A percentile compares a stretch with the other conserved stretches of the same genome.
Evolutionary conservation across 2,329 filamentous ascomycete species (phyloP).

Genomic region (Microdochium paspali): DNA sequence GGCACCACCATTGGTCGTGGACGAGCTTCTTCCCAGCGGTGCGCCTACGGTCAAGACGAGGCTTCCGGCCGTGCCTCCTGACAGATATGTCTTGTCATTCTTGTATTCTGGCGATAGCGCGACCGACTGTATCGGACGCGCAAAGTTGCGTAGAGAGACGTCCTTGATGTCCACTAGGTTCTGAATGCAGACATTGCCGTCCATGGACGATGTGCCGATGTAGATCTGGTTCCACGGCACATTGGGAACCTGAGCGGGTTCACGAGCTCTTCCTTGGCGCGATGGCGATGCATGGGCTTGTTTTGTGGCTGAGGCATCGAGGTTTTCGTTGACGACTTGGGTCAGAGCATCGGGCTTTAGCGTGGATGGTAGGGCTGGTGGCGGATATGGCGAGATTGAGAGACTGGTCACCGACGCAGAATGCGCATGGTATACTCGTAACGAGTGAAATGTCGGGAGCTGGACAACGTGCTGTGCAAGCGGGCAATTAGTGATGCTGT

Average conservation of each 20-base stretch:
- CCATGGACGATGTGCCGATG: constrained; percentile 87
- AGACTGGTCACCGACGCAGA: constrained; percentile 83
- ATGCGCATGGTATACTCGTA: constrained; percentile 87
- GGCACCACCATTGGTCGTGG: constrained; percentile 76
- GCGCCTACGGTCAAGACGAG: constrained; percentile 81
- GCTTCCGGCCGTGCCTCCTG: constrained; percentile 80
- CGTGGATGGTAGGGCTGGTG: constrained; percentile 43
- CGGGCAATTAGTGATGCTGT: constrained; percentile 1
- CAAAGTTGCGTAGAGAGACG: constrained; percentile 86
- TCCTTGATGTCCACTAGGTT: constrained; percentile 83
- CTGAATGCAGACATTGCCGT: constrained; percentile 89
- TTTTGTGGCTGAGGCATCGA: constrained; percentile 23
- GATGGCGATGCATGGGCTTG: constrained; percentile 33
- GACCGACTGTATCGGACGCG: constrained; percentile 82
- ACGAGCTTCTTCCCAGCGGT: constrained; percentile 70
- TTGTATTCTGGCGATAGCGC: constrained; percentile 94
- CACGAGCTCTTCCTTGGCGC: constrained; percentile 40
- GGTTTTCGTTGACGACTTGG: constrained; percentile 23
- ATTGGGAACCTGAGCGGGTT: constrained; percentile 52
- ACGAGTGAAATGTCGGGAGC: constrained; percentile 68
- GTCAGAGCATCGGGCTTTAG: constrained; percentile 29
- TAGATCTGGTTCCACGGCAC: constrained; percentile 85
- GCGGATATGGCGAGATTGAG: constrained; percentile 81
- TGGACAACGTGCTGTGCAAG: constrained; percentile 67
- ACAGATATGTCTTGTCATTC: constrained; percentile 79